phyloP scores from a whole-genome alignment of 108 stramenopile genomes.

The Conticribra guillardii region DNA sequence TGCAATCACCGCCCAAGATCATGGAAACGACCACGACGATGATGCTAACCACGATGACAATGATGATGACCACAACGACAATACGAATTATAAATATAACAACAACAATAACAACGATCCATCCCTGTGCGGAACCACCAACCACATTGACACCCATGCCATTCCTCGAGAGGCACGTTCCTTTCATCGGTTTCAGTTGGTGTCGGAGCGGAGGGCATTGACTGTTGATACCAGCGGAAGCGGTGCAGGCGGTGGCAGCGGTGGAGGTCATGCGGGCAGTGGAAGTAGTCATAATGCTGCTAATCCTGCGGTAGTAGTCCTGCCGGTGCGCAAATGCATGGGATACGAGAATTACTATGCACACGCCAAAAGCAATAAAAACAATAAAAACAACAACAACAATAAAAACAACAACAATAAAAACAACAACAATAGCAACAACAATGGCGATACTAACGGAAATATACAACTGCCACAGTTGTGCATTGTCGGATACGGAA shows the following conservation, averaged over 20 bases:
- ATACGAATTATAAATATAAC: background rate
- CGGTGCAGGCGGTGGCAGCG: background rate
- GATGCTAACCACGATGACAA: background rate
- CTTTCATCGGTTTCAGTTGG: constrained; percentile 49
- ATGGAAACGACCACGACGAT: background rate
- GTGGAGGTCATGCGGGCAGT: background rate
- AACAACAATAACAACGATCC: constrained; percentile 11
- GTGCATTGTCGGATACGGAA: constrained; percentile 38
- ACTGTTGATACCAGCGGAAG: background rate
- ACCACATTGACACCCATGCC: constrained; percentile 3
- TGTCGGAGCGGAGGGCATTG: constrained; percentile 33
- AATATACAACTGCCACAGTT: background rate
- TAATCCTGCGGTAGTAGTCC: no score
- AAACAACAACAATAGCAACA: background rate
- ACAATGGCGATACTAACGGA: constrained; percentile 34
- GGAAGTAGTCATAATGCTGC: background rate
- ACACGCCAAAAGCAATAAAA: no score
- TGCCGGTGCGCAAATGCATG: no score
- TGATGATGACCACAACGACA: background rate
- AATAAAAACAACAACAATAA: background rate
- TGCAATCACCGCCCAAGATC: background rate
- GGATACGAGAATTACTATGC: no score
- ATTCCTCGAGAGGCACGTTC: constrained; percentile 24
- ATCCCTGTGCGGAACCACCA: constrained; percentile 10
- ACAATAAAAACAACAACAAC: no score